Conservation (phyloP, 768 basidiomycete species). For the Hygrophoropsis aurantiaca region DNA sequence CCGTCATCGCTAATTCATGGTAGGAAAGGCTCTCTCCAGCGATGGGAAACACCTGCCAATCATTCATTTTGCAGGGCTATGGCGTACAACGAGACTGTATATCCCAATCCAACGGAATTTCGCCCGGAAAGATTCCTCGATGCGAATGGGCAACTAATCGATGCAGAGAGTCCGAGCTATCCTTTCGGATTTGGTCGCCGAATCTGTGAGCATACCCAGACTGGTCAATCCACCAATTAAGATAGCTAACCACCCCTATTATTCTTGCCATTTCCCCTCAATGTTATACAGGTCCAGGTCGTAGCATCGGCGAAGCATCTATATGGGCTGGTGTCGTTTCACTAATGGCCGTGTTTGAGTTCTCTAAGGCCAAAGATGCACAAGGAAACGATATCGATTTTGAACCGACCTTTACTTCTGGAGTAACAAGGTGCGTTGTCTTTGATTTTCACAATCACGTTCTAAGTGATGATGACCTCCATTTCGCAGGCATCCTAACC, state of each 20-base stretch:
- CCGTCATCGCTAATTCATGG: no score
- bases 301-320: constrained; percentile 6
- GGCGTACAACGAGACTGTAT: constrained; percentile 8
- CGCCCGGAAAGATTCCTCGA: constrained; percentile 14
- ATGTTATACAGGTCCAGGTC: background rate
- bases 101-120: constrained; percentile 9
- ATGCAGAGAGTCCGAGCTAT: constrained; percentile 5
- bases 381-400: constrained; percentile 7
- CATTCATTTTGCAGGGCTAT: constrained; percentile 14
- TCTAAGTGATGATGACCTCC: background rate
- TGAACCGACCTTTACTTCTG: background rate
- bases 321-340: constrained; percentile 4
- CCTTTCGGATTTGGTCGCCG: constrained; percentile 11
- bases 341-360: constrained; percentile 1
- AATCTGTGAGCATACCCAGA: background rate
- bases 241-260: no score
- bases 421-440: background rate
- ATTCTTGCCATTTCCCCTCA: no score
- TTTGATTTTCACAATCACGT: no score
- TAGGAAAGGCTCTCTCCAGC: background rate
- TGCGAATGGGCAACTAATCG: constrained; percentile 4
- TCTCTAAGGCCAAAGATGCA: constrained; percentile 9
- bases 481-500: background rate
- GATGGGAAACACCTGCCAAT: no score
- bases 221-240: no score